Conservation (phyloP, 2,329 filamentous ascomycete genomes). For the Penicillium polonicum region DNA sequence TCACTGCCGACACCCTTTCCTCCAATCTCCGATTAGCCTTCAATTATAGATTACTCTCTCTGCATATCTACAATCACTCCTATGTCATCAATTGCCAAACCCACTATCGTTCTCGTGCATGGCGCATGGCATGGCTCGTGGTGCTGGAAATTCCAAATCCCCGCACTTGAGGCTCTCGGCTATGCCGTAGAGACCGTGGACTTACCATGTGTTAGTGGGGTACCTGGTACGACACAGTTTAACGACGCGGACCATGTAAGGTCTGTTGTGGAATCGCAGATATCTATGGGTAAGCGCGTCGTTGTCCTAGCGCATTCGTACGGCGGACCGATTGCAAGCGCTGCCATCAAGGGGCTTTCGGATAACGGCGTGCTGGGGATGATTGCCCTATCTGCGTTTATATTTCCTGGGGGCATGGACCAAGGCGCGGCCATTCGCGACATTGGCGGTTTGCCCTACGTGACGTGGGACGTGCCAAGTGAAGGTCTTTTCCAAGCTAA, state of each 20-base stretch:
- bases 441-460: background rate
- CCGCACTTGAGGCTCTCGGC: conserved; percentile 1
- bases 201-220: background rate
- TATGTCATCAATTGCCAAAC: background rate
- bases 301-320: conserved; percentile 2
- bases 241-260: background rate
- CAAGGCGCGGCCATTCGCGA: background rate
- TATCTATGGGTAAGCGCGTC: background rate
- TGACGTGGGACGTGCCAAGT: background rate
- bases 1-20: background rate
- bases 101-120: conserved; percentile 2
- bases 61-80: background rate
- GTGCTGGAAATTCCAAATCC: conserved; percentile 6
- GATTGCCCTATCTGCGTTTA: background rate
- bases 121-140: conserved; percentile 3
- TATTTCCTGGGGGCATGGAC: background rate
- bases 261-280: background rate
- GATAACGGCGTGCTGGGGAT: background rate
- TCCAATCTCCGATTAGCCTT: background rate
- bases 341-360: background rate
- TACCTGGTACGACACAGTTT: background rate
- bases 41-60: background rate
- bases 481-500: background rate
- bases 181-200: background rate
- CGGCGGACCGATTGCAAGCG: background rate